These are phyloP conservation scores for Aspergillus saccharolyticus DNA, from an alignment of 495 filamentous ascomycete species.

Conservation along the genomic window DNA sequence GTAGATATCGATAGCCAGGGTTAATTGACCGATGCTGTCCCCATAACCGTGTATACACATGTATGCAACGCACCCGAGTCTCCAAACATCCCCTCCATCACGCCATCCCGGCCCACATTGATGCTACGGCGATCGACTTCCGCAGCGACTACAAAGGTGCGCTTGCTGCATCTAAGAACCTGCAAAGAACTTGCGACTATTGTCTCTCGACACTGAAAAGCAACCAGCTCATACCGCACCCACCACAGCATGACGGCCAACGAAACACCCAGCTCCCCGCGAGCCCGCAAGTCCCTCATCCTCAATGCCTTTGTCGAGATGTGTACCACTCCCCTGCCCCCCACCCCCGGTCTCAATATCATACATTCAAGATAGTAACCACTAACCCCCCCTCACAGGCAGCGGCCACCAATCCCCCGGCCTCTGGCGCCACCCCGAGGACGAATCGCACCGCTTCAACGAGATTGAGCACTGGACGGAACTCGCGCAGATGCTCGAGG, in stretches of 20 bases:
- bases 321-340: conserved; percentile 26
- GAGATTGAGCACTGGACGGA: conserved; percentile 48
- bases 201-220: no score
- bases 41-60: no score
- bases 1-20: no score
- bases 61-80: no score
- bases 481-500: conserved; percentile 45
- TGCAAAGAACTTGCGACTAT: no score
- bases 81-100: conserved; percentile 17
- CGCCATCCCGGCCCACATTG: conserved; percentile 41
- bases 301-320: conserved; percentile 59
- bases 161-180: no score
- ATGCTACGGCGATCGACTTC: conserved; percentile 28
- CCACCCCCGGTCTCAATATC: not conserved
- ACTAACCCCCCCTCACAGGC: conserved; percentile 19
- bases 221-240: no score
- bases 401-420: conserved; percentile 52
- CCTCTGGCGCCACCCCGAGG: conserved; percentile 49
- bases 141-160: no score
- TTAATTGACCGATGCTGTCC: no score
- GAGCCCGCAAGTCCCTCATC: conserved; percentile 45
- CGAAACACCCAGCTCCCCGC: conserved; percentile 5
- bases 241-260: not conserved
- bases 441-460: conserved; percentile 50
- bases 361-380: no score